Percentiles rank a stretch among this genome's conserved stretches.
Conservation (phyloP, 2,329 filamentous ascomycete genomes). For the Colletotrichum lupini region DNA sequence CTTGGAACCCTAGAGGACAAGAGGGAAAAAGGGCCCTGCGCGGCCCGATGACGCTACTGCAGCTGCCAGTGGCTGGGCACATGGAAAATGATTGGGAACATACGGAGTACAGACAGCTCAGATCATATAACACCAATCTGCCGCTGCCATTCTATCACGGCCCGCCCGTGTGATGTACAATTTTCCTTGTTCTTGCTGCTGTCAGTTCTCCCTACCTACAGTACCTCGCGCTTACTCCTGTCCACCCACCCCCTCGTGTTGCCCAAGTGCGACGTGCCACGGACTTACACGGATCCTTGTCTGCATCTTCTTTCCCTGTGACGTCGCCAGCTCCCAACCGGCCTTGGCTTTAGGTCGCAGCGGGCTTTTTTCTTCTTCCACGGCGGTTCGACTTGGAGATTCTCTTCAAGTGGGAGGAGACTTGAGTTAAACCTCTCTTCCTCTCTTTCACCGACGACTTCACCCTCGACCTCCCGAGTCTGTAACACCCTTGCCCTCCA, state of each 20-base stretch:
- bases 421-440: neutral
- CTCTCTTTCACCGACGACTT: neutral
- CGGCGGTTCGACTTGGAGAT: slow-evolving; percentile 3
- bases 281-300: slow-evolving; percentile 34
- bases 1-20: neutral
- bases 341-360: slow-evolving; percentile 2
- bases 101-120: neutral
- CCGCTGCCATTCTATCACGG: slow-evolving; percentile 16
- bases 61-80: slow-evolving; percentile 35
- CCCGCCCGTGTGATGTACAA: neutral
- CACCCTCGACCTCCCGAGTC: neutral
- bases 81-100: neutral
- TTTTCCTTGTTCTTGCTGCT: slow-evolving; percentile 7
- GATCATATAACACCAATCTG: slow-evolving; percentile 29
- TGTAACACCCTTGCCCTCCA: neutral
- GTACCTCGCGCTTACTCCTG: neutral
- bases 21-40: slow-evolving; percentile 11
- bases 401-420: slow-evolving; percentile 18
- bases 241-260: neutral
- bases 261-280: slow-evolving; percentile 22
- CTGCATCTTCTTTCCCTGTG: slow-evolving; percentile 12
- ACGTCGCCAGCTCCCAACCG: slow-evolving; percentile 20
- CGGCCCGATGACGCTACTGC: slow-evolving; percentile 35
- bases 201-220: neutral
- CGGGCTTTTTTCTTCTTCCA: neutral